Evolutionary conservation across 768 basidiomycete genomes (phyloP).

Genomic region (Collybia sordida): DNA sequence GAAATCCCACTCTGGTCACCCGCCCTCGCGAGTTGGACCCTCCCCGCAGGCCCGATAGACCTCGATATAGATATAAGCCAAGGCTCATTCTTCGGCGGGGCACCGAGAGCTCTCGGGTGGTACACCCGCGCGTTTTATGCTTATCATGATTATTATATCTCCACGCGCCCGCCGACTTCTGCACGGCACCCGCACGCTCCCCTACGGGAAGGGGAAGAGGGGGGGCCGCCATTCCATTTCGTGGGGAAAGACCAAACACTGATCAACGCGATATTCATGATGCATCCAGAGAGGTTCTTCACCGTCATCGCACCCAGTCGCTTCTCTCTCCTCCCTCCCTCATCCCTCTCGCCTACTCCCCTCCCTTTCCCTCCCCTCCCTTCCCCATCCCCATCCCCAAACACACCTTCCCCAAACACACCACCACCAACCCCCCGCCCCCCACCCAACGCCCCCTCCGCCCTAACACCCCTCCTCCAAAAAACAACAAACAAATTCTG

Average conservation of each 20-base stretch:
- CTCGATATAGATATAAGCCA: slow-evolving; percentile 47
- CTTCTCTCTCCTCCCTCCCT: slow-evolving; percentile 13
- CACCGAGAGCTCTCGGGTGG: slow-evolving; percentile 43
- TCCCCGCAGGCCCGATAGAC: slow-evolving; percentile 39
- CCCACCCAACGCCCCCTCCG: no score
- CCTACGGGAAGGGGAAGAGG: no score
- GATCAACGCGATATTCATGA: slow-evolving; percentile 45
- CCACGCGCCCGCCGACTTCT: slow-evolving; percentile 20
- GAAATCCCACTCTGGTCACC: slow-evolving; percentile 25
- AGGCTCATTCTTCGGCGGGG: slow-evolving; percentile 63
- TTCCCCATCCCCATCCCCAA: slow-evolving; percentile 15
- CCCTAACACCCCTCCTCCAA: neutral
- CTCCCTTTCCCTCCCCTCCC: neutral
- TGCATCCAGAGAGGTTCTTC: slow-evolving; percentile 45
- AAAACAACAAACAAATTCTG: slow-evolving; percentile 2
- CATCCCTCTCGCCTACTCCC: neutral
- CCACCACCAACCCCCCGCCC: no score
- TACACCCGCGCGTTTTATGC: slow-evolving; percentile 44
- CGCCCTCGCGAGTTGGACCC: slow-evolving; percentile 4
- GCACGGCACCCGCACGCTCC: slow-evolving; percentile 31
- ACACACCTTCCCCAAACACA: no score
- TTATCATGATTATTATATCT: slow-evolving; percentile 52
- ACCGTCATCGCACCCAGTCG: slow-evolving; percentile 29
- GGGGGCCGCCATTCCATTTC: slow-evolving; percentile 28
- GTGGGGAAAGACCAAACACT: slow-evolving; percentile 60